Conservation (phyloP, 441 rosid genomes). For the Euphorbia schlechtendalii region DNA sequence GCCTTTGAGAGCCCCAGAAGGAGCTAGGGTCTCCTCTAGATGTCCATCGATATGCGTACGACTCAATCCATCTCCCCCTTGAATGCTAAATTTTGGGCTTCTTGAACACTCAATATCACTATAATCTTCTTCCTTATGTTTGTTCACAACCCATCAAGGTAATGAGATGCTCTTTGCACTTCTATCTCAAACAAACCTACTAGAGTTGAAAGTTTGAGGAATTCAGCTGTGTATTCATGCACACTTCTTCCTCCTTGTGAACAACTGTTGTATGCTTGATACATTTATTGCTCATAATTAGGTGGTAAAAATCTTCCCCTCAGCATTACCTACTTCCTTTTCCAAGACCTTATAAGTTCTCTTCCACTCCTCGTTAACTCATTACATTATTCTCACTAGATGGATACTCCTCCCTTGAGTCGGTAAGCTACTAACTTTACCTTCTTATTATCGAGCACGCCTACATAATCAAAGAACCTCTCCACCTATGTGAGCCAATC, state of each 20-base stretch:
- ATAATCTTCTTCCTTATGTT: no score
- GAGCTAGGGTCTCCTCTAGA: not conserved
- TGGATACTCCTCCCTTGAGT: not conserved
- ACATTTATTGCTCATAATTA: no score
- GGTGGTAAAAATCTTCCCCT: no score
- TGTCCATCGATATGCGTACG: not conserved
- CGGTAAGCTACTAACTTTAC: not conserved
- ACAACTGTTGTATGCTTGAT: no score
- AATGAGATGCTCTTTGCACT: not conserved
- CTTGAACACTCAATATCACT: not conserved
- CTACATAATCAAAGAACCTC: constrained; percentile 47
- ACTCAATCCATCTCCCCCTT: not conserved
- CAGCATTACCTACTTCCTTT: no score
- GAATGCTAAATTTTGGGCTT: not conserved
- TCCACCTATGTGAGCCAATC: not conserved
- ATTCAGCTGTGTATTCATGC: not conserved
- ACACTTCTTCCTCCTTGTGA: not conserved
- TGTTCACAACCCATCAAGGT: no score
- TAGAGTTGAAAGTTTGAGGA: not conserved
- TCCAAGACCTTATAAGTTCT: not conserved
- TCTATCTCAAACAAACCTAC: not conserved
- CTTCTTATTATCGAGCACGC: not conserved
- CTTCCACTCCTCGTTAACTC: not conserved
- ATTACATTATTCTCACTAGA: not conserved
- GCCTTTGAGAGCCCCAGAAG: not conserved